phyloP scores from a whole-genome alignment of 208 protist species.

The Trypanosoma scelopori region DNA sequence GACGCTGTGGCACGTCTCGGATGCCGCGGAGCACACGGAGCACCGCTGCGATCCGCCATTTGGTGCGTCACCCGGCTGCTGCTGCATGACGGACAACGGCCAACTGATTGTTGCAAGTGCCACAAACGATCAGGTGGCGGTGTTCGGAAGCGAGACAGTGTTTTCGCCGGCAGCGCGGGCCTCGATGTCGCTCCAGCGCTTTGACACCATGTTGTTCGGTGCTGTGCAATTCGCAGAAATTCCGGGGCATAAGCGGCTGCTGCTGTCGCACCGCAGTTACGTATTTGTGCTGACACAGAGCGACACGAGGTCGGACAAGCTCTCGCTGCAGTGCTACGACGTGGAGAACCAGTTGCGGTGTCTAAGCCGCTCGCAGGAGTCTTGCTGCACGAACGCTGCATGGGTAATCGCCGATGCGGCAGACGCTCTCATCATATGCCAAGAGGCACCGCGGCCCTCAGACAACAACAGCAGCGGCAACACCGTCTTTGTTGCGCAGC shows the following conservation, averaged over 20 bases:
- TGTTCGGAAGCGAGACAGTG: constrained; percentile 21
- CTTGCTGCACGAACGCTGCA: constrained; percentile 55
- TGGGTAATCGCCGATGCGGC: constrained; percentile 80
- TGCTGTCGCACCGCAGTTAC: constrained; percentile 85
- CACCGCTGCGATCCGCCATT: constrained; percentile 35
- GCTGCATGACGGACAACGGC: constrained; percentile 38
- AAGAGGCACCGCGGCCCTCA: constrained; percentile 34
- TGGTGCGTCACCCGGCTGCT: constrained; percentile 30
- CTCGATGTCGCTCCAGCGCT: constrained; percentile 51
- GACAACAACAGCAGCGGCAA: constrained; percentile 2
- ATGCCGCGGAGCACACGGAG: constrained; percentile 36
- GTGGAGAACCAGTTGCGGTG: constrained; percentile 88
- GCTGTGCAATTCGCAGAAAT: constrained; percentile 76
- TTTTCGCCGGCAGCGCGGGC: constrained; percentile 5
- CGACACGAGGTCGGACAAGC: constrained; percentile 39
- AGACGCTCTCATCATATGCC: constrained; percentile 79
- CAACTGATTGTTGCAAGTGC: constrained; percentile 38
- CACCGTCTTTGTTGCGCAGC: constrained; percentile 24
- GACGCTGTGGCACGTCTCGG: constrained; percentile 50
- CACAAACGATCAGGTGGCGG: constrained; percentile 26
- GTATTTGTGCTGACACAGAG: constrained; percentile 81
- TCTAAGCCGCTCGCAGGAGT: constrained; percentile 64
- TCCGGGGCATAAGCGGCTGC: constrained; percentile 47
- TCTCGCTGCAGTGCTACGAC: constrained; percentile 87
- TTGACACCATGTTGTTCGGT: constrained; percentile 52